These are phyloP conservation scores for Globisporangium emineosum DNA, from an alignment of 352 stramenopile species.

Conservation along the genomic window DNA sequence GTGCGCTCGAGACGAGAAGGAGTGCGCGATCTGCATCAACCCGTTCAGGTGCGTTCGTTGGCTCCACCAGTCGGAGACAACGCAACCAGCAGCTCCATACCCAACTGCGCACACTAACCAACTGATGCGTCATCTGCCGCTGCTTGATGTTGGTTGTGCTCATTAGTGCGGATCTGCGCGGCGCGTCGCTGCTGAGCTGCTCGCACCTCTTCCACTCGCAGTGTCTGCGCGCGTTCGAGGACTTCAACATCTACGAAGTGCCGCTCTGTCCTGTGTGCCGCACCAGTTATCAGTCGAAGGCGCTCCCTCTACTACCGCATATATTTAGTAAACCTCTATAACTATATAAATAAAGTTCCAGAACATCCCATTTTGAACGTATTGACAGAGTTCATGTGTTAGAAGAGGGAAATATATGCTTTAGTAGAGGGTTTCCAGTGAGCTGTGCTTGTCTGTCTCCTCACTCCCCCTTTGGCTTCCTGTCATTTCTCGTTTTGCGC, in stretches of 20 bases:
- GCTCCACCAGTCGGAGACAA: background rate
- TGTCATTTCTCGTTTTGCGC: conserved; percentile 13
- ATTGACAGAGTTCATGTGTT: background rate
- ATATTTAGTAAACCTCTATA: background rate
- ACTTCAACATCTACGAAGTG: conserved; percentile 87
- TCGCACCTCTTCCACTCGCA: conserved; percentile 73
- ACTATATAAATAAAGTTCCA: background rate
- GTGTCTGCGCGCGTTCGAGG: conserved; percentile 76
- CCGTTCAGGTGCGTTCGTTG: conserved; percentile 38
- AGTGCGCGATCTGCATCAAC: conserved; percentile 86
- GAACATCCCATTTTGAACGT: background rate
- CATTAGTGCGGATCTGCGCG: conserved; percentile 28
- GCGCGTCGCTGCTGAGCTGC: conserved; percentile 69
- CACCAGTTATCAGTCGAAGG: conserved; percentile 27
- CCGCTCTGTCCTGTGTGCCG: conserved; percentile 76
- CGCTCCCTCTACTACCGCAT: background rate
- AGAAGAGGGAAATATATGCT: background rate
- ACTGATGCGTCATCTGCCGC: background rate
- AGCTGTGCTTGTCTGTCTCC: background rate
- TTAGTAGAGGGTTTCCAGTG: background rate
- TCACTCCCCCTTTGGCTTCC: background rate
- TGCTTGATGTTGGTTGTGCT: background rate
- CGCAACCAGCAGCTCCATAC: background rate
- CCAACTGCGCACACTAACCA: background rate
- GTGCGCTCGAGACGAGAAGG: conserved; percentile 37